Percentiles rank a stretch among this genome's conserved stretches.
These are phyloP conservation scores for Hibiscus mutabilis DNA, from an alignment of 345 rosid genomes.

Conservation along the genomic window DNA sequence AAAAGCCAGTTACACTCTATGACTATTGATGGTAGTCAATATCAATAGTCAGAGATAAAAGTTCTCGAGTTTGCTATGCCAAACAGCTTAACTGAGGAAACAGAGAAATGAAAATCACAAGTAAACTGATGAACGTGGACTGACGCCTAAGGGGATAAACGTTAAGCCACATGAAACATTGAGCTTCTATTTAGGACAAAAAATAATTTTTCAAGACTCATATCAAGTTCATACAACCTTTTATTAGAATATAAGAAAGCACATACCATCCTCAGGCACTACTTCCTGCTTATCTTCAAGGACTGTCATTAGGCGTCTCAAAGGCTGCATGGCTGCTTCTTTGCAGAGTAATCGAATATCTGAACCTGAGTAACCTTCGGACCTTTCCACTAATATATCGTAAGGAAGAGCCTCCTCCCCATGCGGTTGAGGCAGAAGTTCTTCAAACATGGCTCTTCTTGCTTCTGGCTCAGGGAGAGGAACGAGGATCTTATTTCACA, in stretches of 20 bases:
- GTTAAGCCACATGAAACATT: not conserved
- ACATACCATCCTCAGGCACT: conserved; percentile 77
- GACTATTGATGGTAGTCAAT: conserved; percentile 32
- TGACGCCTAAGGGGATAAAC: conserved; percentile 16
- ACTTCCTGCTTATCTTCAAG: conserved; percentile 62
- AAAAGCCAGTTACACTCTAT: not conserved
- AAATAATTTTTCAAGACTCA: not conserved
- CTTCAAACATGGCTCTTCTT: conserved; percentile 87
- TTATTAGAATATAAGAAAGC: not conserved
- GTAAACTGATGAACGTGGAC: not conserved
- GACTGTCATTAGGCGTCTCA: conserved; percentile 59
- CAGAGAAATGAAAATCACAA: not conserved
- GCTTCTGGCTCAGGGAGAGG: conserved; percentile 97
- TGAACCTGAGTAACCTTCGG: conserved; percentile 89
- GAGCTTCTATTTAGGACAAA: conserved; percentile 36
- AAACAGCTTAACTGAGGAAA: not conserved
- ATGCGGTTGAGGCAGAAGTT: conserved; percentile 51
- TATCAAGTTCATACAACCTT: not conserved
- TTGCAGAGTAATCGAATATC: conserved; percentile 87
- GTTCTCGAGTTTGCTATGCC: not conserved
- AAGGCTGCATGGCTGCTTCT: conserved; percentile 96
- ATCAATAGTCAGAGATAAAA: conserved; percentile 17
- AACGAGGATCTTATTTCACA: conserved; percentile 65
- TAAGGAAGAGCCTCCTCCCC: conserved; percentile 65
- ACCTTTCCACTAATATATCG: conserved; percentile 63